These are phyloP conservation scores for Pyrenopolyporus hunteri DNA, from an alignment of 495 filamentous ascomycete species.

Conservation along the genomic window DNA sequence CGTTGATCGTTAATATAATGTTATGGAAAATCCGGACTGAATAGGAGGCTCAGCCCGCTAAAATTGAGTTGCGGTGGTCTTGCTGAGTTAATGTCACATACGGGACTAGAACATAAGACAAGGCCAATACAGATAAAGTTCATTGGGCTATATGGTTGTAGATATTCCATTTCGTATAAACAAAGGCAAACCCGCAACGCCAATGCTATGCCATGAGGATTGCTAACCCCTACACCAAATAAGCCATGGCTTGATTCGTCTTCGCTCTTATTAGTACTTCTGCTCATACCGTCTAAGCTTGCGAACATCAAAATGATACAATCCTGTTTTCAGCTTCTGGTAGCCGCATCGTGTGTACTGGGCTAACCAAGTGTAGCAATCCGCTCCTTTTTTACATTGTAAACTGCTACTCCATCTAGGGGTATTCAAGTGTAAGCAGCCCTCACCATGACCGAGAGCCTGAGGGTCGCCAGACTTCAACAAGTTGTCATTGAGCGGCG, in stretches of 20 bases:
- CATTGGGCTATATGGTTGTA: conserved; percentile 2
- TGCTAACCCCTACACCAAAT: conserved; percentile 7
- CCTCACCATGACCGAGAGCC: no score
- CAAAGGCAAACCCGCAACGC: conserved; percentile 27
- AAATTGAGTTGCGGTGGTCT: conserved; percentile 3
- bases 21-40: neutral
- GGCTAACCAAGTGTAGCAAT: neutral
- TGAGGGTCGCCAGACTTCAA: no score
- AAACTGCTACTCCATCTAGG: neutral
- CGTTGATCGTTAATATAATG: neutral
- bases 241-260: neutral
- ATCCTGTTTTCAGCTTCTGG: neutral
- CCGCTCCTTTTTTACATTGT: neutral
- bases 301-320: neutral
- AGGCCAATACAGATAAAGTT: conserved; percentile 9
- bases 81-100: conserved; percentile 3
- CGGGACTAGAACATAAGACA: neutral
- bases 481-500: no score
- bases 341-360: neutral
- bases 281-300: conserved; percentile 3
- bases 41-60: neutral
- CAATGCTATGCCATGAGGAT: conserved; percentile 31
- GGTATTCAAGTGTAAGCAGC: no score
- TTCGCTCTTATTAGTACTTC: conserved; percentile 4
- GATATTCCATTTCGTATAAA: conserved; percentile 10